These are phyloP conservation scores for Botryococcus braunii DNA, from an alignment of 163 green algal genomes.

Conservation along the genomic window DNA sequence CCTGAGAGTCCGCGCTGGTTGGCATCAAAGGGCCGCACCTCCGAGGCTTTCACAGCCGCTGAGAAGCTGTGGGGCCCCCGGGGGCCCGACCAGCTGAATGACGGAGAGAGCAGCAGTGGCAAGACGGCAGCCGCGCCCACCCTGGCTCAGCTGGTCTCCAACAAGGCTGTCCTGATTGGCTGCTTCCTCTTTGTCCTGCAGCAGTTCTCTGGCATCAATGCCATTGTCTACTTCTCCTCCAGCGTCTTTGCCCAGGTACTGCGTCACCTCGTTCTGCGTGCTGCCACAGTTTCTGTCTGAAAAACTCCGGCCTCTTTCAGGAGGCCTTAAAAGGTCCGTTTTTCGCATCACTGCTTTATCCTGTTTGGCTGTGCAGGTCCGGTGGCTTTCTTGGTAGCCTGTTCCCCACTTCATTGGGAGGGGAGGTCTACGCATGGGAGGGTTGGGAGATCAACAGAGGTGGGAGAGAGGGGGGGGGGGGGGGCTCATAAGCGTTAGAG, in stretches of 20 bases:
- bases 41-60: constrained; percentile 44
- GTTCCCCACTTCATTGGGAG: no score
- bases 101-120: not conserved
- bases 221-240: constrained; percentile 94
- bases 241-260: constrained; percentile 74
- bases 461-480: no score
- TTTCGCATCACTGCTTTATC: no score
- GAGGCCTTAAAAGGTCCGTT: no score
- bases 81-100: constrained; percentile 22
- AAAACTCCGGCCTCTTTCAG: no score
- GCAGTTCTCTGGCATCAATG: constrained; percentile 96
- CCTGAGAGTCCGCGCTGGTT: constrained; percentile 83
- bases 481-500: no score
- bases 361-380: no score
- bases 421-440: no score
- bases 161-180: constrained; percentile 54
- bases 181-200: constrained; percentile 81
- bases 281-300: no score
- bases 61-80: constrained; percentile 62
- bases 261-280: not conserved
- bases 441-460: no score
- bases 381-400: no score
- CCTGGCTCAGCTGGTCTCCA: constrained; percentile 33
- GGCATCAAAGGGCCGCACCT: constrained; percentile 27
- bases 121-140: constrained; percentile 4